These are phyloP conservation scores for Lactarius vividus DNA, from an alignment of 768 basidiomycete species.

Conservation along the genomic window DNA sequence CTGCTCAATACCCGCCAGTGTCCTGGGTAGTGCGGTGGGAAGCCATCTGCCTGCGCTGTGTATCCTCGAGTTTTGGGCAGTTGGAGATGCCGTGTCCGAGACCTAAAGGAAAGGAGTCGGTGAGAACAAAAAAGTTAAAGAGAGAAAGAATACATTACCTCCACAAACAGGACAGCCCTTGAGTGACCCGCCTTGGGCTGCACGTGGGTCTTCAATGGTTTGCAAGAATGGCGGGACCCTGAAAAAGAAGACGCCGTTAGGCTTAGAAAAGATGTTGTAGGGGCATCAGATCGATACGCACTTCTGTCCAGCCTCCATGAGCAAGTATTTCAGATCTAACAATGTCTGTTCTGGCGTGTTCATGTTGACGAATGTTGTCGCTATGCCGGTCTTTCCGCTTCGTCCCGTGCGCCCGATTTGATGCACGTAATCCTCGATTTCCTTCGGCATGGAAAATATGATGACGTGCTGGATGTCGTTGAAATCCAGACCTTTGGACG, in stretches of 20 bases:
- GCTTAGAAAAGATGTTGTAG: not conserved
- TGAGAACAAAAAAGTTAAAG: not conserved
- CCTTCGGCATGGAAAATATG: conserved; percentile 99
- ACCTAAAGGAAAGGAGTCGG: conserved; percentile 43
- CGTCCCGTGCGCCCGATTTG: conserved; percentile 98
- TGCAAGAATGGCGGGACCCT: conserved; percentile 93
- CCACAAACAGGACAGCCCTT: conserved; percentile 97
- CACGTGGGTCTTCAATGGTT: conserved; percentile 88
- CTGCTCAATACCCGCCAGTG: conserved; percentile 46
- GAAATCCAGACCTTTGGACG: conserved; percentile 98
- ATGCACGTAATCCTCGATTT: conserved; percentile 99
- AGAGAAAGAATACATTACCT: conserved; percentile 45
- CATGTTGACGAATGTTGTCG: conserved; percentile 99
- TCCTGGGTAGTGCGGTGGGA: conserved; percentile 71
- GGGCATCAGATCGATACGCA: conserved; percentile 38
- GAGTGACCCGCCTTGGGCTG: conserved; percentile 68
- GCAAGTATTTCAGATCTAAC: conserved; percentile 91
- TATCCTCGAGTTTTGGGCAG: conserved; percentile 96
- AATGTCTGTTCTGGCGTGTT: conserved; percentile 95
- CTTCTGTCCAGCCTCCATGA: conserved; percentile 99
- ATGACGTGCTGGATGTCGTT: conserved; percentile 99
- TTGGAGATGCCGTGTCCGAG: conserved; percentile 92
- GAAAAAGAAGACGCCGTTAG: conserved; percentile 25
- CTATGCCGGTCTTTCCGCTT: conserved; percentile 97
- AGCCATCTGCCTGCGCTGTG: conserved; percentile 86